Percentiles rank a stretch among this genome's conserved stretches.
phyloP scores from a whole-genome alignment of 1,139 yeast species.

The Geotrichum histeridarum region DNA sequence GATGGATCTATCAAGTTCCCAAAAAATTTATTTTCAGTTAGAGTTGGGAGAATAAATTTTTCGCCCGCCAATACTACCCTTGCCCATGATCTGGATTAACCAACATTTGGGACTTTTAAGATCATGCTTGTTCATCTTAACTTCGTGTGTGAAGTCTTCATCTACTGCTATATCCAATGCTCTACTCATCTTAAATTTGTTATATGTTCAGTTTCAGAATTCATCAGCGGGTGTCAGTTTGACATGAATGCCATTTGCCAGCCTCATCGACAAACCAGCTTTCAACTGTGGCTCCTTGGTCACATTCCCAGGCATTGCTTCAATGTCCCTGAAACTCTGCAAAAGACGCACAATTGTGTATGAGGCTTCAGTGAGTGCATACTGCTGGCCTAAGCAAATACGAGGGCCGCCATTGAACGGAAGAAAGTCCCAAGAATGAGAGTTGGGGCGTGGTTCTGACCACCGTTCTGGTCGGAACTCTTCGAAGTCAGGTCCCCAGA shows the following conservation, averaged over 20 bases:
- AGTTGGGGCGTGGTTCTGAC: constrained; percentile 34
- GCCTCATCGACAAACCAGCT: no score
- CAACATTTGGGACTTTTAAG: neutral
- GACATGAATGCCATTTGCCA: no score
- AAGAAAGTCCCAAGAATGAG: constrained; percentile 33
- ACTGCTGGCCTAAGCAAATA: constrained; percentile 56
- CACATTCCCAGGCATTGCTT: constrained; percentile 1
- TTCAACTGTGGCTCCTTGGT: no score
- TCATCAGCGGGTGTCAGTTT: no score
- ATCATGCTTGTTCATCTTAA: no score
- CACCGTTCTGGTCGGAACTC: constrained; percentile 53
- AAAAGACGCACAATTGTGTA: constrained; percentile 45
- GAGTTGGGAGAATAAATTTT: neutral
- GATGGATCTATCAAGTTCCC: no score
- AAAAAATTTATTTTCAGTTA: no score
- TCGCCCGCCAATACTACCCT: neutral
- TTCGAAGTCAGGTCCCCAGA: constrained; percentile 48
- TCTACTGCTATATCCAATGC: no score
- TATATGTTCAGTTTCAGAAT: no score
- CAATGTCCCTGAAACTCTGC: constrained; percentile 29
- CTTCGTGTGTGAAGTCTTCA: no score
- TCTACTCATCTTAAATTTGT: no score
- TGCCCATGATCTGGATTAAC: neutral
- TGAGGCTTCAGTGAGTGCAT: constrained; percentile 53
- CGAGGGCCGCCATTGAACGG: constrained; percentile 57